Base-by-base conservation (phyloP, 768 basidiomycete genomes). In the Lactarius quietus region DNA sequence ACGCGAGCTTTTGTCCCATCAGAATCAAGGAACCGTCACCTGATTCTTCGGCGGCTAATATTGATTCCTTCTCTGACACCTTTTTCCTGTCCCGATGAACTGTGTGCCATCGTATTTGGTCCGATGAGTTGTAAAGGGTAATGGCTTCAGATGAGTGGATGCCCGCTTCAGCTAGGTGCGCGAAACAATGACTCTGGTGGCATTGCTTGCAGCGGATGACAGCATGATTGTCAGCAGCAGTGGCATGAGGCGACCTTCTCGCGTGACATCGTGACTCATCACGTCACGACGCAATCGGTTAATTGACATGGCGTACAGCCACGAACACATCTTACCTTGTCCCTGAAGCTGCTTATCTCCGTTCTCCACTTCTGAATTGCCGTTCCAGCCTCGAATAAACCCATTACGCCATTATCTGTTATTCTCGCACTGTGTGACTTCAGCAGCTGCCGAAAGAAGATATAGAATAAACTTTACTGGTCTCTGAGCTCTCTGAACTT, bases 111-210 rank as follows among this genome's bases (percentile, higher is more conserved):
- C 28, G 29, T 2, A 23, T 35, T 41, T 70, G 48, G 10, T 36
- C 35, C 23, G 17, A 35, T 28, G 74, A 71, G 6, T 62, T 63
- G 18, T 53, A 67, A n/a, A 62, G 52, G 12, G 74, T 57, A 6
- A 82, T 48, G 9, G 76, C 76, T 62, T 77, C 72, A 43, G 80
- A 72, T 51, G 79, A 74, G 72, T 79, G 79, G 35, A 74, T 72
- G 29, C 78, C 75, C 1, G 55, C 20, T 17, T 74, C 69, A 1
- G 81, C 71, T 10, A 79, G 59, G 61, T 82, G 79, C 35, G 63
- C 61, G 66, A 76, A 78, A 57, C 82, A 83, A 58, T 57, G 73
- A 1, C 73, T 67, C 7, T 15, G 23, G 68, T 79, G 80, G 61
- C 82, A 83, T 14, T 55, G 15, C 33, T 68, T 72, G 73, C 82